Conservation (phyloP, 495 filamentous ascomycete genomes). For the Trichoderma asperelloides region DNA sequence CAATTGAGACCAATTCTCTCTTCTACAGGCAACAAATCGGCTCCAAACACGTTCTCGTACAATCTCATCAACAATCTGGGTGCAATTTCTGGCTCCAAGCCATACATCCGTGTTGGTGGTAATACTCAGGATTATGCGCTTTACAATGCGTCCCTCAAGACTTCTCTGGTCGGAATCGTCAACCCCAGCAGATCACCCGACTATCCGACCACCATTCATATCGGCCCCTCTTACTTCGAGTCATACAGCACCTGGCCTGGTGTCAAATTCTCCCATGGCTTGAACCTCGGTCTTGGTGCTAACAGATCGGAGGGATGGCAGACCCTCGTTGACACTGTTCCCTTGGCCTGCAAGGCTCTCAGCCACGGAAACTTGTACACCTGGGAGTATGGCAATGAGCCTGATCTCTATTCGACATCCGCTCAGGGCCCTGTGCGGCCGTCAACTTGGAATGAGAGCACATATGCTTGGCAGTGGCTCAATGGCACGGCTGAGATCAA, state of each 20-base stretch:
- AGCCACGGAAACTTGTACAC: conserved; percentile 37
- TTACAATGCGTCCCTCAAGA: conserved; percentile 46
- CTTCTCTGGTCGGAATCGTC: conserved; percentile 45
- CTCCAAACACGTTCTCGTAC: conserved; percentile 49
- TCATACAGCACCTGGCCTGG: conserved; percentile 52
- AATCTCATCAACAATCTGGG: conserved; percentile 46
- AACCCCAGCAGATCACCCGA: conserved; percentile 43
- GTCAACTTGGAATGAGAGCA: conserved; percentile 44
- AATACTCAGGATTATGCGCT: conserved; percentile 57
- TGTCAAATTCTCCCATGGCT: conserved; percentile 53
- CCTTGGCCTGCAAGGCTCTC: conserved; percentile 52
- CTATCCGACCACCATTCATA: conserved; percentile 52
- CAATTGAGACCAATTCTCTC: background rate
- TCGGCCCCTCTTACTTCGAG: conserved; percentile 57
- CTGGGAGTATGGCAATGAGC: conserved; percentile 63
- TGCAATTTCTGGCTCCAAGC: conserved; percentile 39
- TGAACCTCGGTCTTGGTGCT: conserved; percentile 49
- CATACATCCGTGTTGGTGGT: conserved; percentile 51
- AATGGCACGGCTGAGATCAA: conserved; percentile 44
- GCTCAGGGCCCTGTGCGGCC: conserved; percentile 45
- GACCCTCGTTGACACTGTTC: conserved; percentile 45
- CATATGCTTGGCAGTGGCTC: conserved; percentile 55
- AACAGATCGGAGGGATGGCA: conserved; percentile 44
- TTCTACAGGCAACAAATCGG: conserved; percentile 33
- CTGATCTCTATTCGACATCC: conserved; percentile 51